These are phyloP conservation scores for Penicillium dipodomyicola DNA, from an alignment of 495 filamentous ascomycete species.

Conservation along the genomic window DNA sequence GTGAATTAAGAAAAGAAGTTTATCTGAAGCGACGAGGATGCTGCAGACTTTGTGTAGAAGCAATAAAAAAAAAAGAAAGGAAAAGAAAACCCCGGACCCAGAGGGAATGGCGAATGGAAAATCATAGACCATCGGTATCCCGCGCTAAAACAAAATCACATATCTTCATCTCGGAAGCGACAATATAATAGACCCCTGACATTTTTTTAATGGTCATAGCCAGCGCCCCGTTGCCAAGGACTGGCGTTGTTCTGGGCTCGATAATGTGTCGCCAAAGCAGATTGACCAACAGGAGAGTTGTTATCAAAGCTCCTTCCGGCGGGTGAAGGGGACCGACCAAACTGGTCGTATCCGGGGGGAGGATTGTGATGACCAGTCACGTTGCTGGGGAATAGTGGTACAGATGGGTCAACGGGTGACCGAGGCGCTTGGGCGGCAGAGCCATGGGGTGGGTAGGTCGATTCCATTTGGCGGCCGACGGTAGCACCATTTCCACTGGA, in stretches of 20 bases:
- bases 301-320: conserved; percentile 32
- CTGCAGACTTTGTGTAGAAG: conserved; percentile 13
- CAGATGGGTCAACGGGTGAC: conserved; percentile 62
- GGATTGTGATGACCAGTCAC: conserved; percentile 33
- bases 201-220: conserved; percentile 56
- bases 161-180: conserved; percentile 44
- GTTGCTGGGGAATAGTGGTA: conserved; percentile 59
- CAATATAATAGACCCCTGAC: conserved; percentile 23
- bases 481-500: conserved; percentile 47
- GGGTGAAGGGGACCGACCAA: conserved; percentile 37
- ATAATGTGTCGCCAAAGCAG: conserved; percentile 33
- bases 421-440: conserved; percentile 27
- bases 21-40: conserved; percentile 9
- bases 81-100: conserved; percentile 18
- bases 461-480: conserved; percentile 32
- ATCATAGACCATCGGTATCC: conserved; percentile 32
- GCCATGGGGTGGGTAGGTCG: conserved; percentile 11
- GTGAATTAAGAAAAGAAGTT: conserved; percentile 13
- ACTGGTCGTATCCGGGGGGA: conserved; percentile 37
- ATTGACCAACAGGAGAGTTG: conserved; percentile 32
- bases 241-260: conserved; percentile 56
- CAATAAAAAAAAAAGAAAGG: conserved; percentile 16
- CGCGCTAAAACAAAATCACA: conserved; percentile 40
- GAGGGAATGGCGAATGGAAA: conserved; percentile 24
- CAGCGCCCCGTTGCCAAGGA: conserved; percentile 66